Conservation (phyloP, 2,329 filamentous ascomycete genomes). For the Aureobasidium pullulans region DNA sequence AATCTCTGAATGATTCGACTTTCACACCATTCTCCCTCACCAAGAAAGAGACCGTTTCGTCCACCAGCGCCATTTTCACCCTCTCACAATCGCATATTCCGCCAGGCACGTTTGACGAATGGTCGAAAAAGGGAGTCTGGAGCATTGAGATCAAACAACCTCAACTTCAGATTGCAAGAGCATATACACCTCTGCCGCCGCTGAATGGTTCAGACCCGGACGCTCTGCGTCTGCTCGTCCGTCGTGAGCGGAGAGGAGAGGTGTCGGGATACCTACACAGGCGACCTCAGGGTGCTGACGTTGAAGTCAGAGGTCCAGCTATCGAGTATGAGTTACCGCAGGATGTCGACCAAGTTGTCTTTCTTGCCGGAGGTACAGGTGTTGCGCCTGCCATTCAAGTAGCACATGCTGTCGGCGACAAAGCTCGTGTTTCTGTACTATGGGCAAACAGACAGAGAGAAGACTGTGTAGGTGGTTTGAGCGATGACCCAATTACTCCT, state of each 20-base stretch:
- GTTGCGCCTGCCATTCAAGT: slow-evolving; percentile 85
- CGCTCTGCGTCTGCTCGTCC: slow-evolving; percentile 64
- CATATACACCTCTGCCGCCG: slow-evolving; percentile 81
- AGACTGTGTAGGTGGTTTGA: slow-evolving; percentile 57
- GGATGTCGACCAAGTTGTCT: slow-evolving; percentile 57
- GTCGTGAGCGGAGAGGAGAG: slow-evolving; percentile 72
- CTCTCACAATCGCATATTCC: slow-evolving; percentile 29
- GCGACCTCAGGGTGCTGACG: slow-evolving; percentile 26
- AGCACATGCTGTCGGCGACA: slow-evolving; percentile 45
- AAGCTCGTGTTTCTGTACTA: slow-evolving; percentile 56
- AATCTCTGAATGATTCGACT: slow-evolving; percentile 46
- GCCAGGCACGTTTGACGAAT: slow-evolving; percentile 13
- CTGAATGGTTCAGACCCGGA: slow-evolving; percentile 22
- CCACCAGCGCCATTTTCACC: slow-evolving; percentile 62
- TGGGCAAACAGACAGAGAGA: slow-evolving; percentile 69
- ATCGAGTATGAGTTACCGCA: slow-evolving; percentile 53
- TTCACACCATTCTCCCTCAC: slow-evolving; percentile 63
- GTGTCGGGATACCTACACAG: slow-evolving; percentile 74
- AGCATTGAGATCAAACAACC: slow-evolving; percentile 92
- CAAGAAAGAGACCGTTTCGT: slow-evolving; percentile 54
- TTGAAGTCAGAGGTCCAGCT: slow-evolving; percentile 75
- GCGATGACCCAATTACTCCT: slow-evolving; percentile 33
- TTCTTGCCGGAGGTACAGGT: slow-evolving; percentile 87
- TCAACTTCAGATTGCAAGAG: slow-evolving; percentile 80
- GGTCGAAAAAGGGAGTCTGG: slow-evolving; percentile 42